phyloP scores from a whole-genome alignment of 2,329 filamentous ascomycete species.

The Colletotrichum camelliae region DNA sequence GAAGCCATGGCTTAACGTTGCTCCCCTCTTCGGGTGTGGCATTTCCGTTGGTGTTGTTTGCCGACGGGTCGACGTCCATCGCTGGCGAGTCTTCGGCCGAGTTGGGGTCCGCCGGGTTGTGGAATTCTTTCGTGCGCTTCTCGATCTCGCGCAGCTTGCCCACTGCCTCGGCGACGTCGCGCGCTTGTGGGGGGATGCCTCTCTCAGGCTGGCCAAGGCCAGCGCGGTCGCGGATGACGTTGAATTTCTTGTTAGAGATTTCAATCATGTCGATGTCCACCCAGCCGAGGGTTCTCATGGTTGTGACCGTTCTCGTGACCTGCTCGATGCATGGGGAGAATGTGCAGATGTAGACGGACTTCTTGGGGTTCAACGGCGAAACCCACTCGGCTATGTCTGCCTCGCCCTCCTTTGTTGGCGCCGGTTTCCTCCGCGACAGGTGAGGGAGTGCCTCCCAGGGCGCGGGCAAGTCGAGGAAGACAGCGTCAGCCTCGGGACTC shows the following conservation, averaged over 20 bases:
- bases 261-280: conserved; percentile 94
- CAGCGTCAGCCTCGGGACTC: conserved; percentile 69
- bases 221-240: conserved; percentile 81
- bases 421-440: conserved; percentile 62
- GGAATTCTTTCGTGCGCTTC: conserved; percentile 69
- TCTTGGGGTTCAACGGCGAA: conserved; percentile 73
- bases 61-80: conserved; percentile 43
- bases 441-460: conserved; percentile 82
- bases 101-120: conserved; percentile 40
- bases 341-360: conserved; percentile 81
- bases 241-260: conserved; percentile 78
- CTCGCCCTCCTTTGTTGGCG: conserved; percentile 8
- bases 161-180: conserved; percentile 81
- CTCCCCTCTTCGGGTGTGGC: conserved; percentile 28
- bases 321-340: conserved; percentile 98
- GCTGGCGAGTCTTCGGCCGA: conserved; percentile 32
- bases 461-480: conserved; percentile 82
- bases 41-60: conserved; percentile 31
- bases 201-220: conserved; percentile 73
- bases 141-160: conserved; percentile 76
- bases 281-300: conserved; percentile 84
- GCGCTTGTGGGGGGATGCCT: conserved; percentile 72
- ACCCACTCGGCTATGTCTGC: conserved; percentile 44
- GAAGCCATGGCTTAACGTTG: conserved; percentile 66
- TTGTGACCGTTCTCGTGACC: conserved; percentile 83